Conservation (phyloP, 306 rosid genomes). For the Cercis canadensis region DNA sequence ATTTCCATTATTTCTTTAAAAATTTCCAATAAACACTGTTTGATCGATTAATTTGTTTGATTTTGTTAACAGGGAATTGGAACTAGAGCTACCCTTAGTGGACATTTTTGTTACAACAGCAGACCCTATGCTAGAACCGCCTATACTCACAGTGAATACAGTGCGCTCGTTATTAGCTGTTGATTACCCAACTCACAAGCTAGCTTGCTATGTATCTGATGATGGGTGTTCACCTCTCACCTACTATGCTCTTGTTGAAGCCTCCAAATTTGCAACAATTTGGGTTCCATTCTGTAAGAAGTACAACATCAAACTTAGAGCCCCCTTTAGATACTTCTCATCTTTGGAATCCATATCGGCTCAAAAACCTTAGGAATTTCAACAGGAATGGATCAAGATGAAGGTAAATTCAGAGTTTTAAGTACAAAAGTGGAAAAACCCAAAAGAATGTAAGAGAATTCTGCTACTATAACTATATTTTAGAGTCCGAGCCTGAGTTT, state of each 20-base stretch:
- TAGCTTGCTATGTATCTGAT: slow-evolving; percentile 56
- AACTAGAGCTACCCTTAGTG: slow-evolving; percentile 49
- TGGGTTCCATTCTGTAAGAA: slow-evolving; percentile 56
- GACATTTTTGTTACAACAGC: slow-evolving; percentile 56
- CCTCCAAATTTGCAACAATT: slow-evolving; percentile 45
- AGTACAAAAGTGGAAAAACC: too few relatives aligned
- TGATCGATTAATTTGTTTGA: too few relatives aligned
- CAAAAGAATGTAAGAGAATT: too few relatives aligned
- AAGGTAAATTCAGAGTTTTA: slow-evolving; percentile 36
- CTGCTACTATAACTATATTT: too few relatives aligned
- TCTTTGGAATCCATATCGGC: background rate
- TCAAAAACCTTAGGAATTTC: background rate
- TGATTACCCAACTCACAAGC: slow-evolving; percentile 47
- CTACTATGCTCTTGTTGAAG: slow-evolving; percentile 45
- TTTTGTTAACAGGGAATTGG: slow-evolving; percentile 13
- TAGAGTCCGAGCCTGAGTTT: too few relatives aligned
- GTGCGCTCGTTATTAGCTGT: slow-evolving; percentile 50
- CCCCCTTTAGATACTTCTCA: slow-evolving; percentile 50
- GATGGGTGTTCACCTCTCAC: slow-evolving; percentile 50
- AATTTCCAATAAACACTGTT: too few relatives aligned
- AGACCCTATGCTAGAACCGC: slow-evolving; percentile 45
- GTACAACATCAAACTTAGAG: slow-evolving; percentile 43
- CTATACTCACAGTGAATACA: slow-evolving; percentile 47
- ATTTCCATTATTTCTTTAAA: too few relatives aligned
- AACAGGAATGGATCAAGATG: slow-evolving; percentile 32